phyloP scores from a whole-genome alignment of 2,329 filamentous ascomycete genomes.

The Intubia oerlemansii region DNA sequence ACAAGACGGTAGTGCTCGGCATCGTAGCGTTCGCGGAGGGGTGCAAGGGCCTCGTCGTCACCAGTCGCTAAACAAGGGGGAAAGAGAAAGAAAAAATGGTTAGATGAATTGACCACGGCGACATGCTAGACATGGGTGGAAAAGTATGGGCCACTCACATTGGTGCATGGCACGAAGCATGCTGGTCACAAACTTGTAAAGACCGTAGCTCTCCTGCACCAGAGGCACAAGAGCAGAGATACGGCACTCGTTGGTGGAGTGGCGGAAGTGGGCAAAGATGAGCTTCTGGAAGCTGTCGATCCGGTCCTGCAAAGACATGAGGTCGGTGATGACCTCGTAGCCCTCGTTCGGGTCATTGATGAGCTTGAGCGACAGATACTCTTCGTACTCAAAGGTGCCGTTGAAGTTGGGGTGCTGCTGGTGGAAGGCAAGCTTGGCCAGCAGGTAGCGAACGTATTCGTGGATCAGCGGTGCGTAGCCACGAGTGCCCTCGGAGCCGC shows the following conservation, averaged over 20 bases:
- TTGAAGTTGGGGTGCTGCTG: constrained; percentile 96
- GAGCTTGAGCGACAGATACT: constrained; percentile 92
- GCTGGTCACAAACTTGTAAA: constrained; percentile 99
- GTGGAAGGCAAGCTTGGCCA: constrained; percentile 92
- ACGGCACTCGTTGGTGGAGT: constrained; percentile 79
- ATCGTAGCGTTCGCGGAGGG: constrained; percentile 72
- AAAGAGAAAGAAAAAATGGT: not conserved
- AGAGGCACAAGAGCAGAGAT: constrained; percentile 86
- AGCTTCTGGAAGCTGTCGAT: constrained; percentile 98
- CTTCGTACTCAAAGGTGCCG: constrained; percentile 95
- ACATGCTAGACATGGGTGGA: constrained; percentile 4
- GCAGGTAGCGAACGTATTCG: constrained; percentile 90
- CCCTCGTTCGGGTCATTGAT: constrained; percentile 98
- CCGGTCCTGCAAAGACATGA: constrained; percentile 93
- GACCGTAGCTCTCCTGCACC: constrained; percentile 95
- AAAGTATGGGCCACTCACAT: constrained; percentile 29
- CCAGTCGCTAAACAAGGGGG: constrained; percentile 50
- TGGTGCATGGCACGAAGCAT: constrained; percentile 98
- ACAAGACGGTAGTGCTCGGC: constrained; percentile 91
- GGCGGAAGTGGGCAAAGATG: constrained; percentile 90
- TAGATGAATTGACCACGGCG: not conserved
- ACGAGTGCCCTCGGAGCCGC: constrained; percentile 71
- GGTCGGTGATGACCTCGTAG: constrained; percentile 85
- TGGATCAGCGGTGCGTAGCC: constrained; percentile 84
- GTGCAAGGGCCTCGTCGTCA: constrained; percentile 79